Evolutionary conservation across 2,329 filamentous ascomycete genomes (phyloP).

Genomic region (Alternaria sp.): DNA sequence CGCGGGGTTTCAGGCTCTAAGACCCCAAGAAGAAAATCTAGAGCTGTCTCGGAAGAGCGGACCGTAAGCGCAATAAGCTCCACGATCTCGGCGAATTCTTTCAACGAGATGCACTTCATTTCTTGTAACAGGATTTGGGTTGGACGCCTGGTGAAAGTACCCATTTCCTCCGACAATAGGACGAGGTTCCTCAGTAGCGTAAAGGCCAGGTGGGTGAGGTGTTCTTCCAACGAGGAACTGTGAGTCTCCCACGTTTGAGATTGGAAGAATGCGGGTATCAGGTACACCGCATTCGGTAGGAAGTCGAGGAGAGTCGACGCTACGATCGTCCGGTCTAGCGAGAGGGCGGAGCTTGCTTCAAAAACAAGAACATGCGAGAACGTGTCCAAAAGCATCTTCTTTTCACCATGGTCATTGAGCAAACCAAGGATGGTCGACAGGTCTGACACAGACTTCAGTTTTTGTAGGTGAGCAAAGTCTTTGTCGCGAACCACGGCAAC

Average conservation of each 20-base stretch:
- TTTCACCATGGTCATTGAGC: slow-evolving; percentile 26
- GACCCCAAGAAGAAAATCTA: slow-evolving; percentile 43
- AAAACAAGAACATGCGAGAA: slow-evolving; percentile 15
- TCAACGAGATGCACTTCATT: slow-evolving; percentile 31
- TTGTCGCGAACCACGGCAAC: slow-evolving; percentile 25
- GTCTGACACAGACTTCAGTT: slow-evolving; percentile 16
- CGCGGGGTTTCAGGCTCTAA: slow-evolving; percentile 43
- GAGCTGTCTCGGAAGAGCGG: slow-evolving; percentile 36
- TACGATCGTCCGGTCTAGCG: slow-evolving; percentile 5
- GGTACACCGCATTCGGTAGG: slow-evolving; percentile 19
- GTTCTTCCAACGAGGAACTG: slow-evolving; percentile 22
- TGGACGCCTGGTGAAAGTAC: slow-evolving; percentile 34
- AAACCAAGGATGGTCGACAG: slow-evolving; percentile 26
- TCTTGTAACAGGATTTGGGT: slow-evolving; percentile 33
- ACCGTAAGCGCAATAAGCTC: slow-evolving; percentile 44
- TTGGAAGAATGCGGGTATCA: slow-evolving; percentile 21
- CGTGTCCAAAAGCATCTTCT: slow-evolving; percentile 18
- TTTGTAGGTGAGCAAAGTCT: slow-evolving; percentile 22
- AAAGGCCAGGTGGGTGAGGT: slow-evolving; percentile 16
- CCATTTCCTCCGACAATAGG: slow-evolving; percentile 31
- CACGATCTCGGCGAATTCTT: slow-evolving; percentile 38
- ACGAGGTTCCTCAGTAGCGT: slow-evolving; percentile 24
- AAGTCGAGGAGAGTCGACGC: slow-evolving; percentile 19
- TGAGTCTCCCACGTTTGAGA: slow-evolving; percentile 24
- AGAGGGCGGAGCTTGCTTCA: slow-evolving; percentile 8